Evolutionary conservation across 2,329 filamentous ascomycete species (phyloP), one percentile per base, ranked within the genome.

Genomic region (Beauveria pseudobassiana): DNA sequence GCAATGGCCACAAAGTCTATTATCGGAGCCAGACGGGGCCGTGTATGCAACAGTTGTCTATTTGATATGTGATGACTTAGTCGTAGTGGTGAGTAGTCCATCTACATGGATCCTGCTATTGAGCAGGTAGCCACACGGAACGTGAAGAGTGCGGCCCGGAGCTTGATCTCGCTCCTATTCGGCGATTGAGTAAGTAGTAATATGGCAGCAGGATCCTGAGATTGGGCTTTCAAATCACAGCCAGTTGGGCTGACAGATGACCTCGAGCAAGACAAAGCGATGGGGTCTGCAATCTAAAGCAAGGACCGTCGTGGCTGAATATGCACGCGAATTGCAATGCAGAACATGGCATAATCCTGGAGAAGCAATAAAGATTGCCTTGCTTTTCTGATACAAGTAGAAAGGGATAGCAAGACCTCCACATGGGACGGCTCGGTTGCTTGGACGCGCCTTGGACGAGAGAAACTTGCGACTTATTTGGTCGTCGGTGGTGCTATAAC

Each of bases 231-330:
- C 16, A 43, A 38, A 18, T 28, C 16, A 26, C 3, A 42, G 20
- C 4, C 34, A 54, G 52, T 30, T 46, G 53, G 40, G 2, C 42
- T 42, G 53, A 38, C 48, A 52, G 18, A 51, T 52, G 57, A 46
- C 46, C 34, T 34, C 24, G 5, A 16, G 24, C 48, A 52, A 22
- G 48, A 45, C 46, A 40, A 18, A 18, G 26, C 24, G 57, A 59
- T 45, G 56, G 53, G 56, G 38, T 40, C 18, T 59, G 38, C 34
- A 59, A 59, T 51, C 46, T 59, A 38, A 38, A 26, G 38, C 24
- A 50, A 50, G 34, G 56, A 50, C 16, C 14, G 42, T 18, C 20
- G 30, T 49, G 56, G 56, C 56, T 51, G 20, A 50, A 59, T 7
- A 52, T 40, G 38, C 57, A 52, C 26, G 48, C 45, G 57, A 59